These are phyloP conservation scores for Elongisporangium prolatum DNA, from an alignment of 352 stramenopile genomes.

Conservation along the genomic window DNA sequence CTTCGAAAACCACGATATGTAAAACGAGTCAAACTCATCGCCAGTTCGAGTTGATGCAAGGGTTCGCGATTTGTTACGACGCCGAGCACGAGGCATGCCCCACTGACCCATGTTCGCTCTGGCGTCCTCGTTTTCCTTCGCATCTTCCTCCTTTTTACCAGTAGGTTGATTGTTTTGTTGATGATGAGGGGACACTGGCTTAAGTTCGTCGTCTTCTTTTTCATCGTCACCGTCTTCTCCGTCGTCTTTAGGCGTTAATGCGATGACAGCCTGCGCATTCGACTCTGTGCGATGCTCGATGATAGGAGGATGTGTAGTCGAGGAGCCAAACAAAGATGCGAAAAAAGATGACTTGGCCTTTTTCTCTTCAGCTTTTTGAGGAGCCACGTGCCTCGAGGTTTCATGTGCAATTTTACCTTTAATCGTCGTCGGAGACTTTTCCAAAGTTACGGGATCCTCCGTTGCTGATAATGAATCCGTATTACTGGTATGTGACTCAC, in stretches of 20 bases:
- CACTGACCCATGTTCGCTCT: conserved; percentile 59
- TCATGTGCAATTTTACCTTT: background rate
- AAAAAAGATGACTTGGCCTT: conserved; percentile 4
- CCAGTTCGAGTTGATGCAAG: conserved; percentile 35
- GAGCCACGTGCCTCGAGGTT: conserved; percentile 9
- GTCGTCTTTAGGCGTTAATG: conserved; percentile 5
- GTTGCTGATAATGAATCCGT: background rate
- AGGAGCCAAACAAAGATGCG: background rate
- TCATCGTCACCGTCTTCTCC: conserved; percentile 47
- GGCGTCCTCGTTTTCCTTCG: conserved; percentile 21
- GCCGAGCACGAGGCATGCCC: conserved; percentile 48
- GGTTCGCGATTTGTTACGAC: conserved; percentile 29
- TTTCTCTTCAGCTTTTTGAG: conserved; percentile 21
- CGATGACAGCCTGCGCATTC: background rate
- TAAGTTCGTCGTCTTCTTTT: conserved; percentile 19
- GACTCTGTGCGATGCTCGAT: background rate
- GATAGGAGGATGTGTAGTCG: background rate
- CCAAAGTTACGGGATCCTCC: background rate
- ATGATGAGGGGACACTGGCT: background rate
- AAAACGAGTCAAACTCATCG: conserved; percentile 65
- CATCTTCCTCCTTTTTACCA: conserved; percentile 18
- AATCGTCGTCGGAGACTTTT: background rate
- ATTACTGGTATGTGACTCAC: background rate
- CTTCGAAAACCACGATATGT: conserved; percentile 68
- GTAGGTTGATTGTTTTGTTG: conserved; percentile 12